These are phyloP conservation scores for Cladorrhinum sp. DNA, from an alignment of 2,329 filamentous ascomycete genomes.

Conservation along the genomic window DNA sequence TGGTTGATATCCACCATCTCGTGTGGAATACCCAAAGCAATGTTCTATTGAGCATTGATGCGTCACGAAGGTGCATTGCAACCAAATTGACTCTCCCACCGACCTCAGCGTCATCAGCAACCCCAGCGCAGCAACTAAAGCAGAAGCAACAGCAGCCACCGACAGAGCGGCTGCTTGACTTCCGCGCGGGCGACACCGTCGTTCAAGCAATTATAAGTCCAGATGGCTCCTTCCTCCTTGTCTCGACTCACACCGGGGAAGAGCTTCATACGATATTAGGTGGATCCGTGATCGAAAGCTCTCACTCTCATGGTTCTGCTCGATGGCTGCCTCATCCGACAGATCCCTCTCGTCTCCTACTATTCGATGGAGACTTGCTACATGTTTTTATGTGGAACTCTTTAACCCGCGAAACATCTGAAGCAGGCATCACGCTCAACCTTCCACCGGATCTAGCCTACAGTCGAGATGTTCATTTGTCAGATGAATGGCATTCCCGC, in stretches of 20 bases:
- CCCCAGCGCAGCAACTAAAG: slow-evolving; percentile 13
- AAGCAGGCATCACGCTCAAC: slow-evolving; percentile 7
- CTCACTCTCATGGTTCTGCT: not conserved
- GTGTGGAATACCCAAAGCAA: slow-evolving; percentile 19
- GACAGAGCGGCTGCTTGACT: slow-evolving; percentile 17
- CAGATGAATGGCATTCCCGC: slow-evolving; percentile 18
- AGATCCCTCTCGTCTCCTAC: slow-evolving; percentile 11
- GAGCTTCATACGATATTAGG: slow-evolving; percentile 8
- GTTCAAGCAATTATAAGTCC: slow-evolving; percentile 17
- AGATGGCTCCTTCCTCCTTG: slow-evolving; percentile 12
- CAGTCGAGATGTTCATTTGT: not conserved
- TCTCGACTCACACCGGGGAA: slow-evolving; percentile 14
- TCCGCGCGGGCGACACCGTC: slow-evolving; percentile 16
- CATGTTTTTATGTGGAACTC: slow-evolving; percentile 18
- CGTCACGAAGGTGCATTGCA: slow-evolving; percentile 14
- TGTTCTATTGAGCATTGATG: slow-evolving; percentile 21
- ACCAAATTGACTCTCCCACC: slow-evolving; percentile 11
- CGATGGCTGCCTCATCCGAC: slow-evolving; percentile 19
- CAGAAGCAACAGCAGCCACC: slow-evolving; percentile 8
- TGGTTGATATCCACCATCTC: slow-evolving; percentile 21
- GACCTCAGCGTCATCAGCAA: not conserved
- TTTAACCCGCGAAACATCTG: slow-evolving; percentile 9
- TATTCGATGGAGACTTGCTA: slow-evolving; percentile 10
- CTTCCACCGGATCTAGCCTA: slow-evolving; percentile 11
- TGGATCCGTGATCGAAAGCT: not conserved